Evolutionary conservation across 257 asterid genomes (phyloP), one percentile per base, ranked within the genome.

Genomic region (Nyctanthes arbortristis): DNA sequence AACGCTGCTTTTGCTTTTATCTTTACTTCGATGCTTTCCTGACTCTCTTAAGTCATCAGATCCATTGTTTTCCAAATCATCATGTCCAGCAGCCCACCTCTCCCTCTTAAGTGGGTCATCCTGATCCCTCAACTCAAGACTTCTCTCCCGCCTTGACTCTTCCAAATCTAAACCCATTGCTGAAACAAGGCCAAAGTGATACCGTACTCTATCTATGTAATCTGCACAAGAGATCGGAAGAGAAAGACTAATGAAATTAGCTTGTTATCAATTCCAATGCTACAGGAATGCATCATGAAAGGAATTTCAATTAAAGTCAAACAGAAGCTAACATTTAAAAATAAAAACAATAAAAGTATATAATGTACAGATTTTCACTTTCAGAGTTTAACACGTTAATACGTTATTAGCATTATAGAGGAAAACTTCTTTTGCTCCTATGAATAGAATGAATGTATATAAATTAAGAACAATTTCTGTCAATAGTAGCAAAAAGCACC

Each of bases 1-100:
- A 8, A 85, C 73, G 74, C 81, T 70, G 78, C 81, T 79, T 84
- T 78, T 90, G 69, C 83, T 84, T 77, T 77, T 86, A 70, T 86
- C 94, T 77, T 87, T 88, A 78, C 78, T 83, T 40, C 72, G 85
- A 71, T 83, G 88, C 82, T 78, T 87, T 73, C 74, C 82, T 0
- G 84, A 75, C 30, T 84, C 92, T 31, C 79, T 77, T 34, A 69
- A 71, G 72, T 82, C 91, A 40, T 78, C 88, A 7, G 77, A 64
- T 9, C 64, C 89, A 60, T 67, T 82, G 68, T 75, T 89, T 75
- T 77, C 91, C 75, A 66, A 7, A 36, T 76, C 87, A 72, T 81
- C 89, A 77, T 71, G 31, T 8, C 84, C 85, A 60, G 84, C 90
- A 11, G 55, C 78, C 93, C 90, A 76, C 67, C 92, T 74, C 81